Evolutionary conservation across 2,329 filamentous ascomycete genomes (phyloP), one percentile per base, ranked within the genome.

Genomic region (Alternaria longipes): DNA sequence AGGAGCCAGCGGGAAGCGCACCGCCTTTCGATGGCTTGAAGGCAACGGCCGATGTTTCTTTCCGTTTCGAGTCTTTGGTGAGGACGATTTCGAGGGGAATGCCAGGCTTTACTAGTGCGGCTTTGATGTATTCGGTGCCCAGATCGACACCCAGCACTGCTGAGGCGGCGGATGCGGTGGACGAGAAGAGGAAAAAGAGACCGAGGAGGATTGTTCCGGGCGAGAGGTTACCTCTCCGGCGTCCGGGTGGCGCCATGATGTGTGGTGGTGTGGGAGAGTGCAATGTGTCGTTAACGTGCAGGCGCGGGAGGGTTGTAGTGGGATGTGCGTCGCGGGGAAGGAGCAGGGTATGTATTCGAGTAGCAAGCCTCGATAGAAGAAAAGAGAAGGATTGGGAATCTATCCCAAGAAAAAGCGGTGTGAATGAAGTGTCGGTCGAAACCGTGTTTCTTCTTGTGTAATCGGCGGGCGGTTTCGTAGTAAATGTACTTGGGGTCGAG

Each of bases 1-100:
- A 97, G 26, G 78, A 75, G 58, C 74, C 75, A 18, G 83, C 81
- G 64, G 79, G 80, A 54, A 87, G 89, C 60, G 87, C 84, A 56
- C 86, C 87, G 72, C 86, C 83, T 70, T 87, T 87, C n/a, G 88
- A 85, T 38, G 94, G 93, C 82, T 99, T 98, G 83, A 99, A 98
- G 44, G 93, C 91, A 69, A 99, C 89, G 42, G 93, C 94, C 2
- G 94, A 92, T 24, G 87, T 87, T 79, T 99, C 95, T 84, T 99
- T 99, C 75, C 95, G 91, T 80, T 97, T 92, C 30, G 95, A 97
- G 82, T 99, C 95, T 79, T 98, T 99, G 30, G 94, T 97, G 58
- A 97, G 87, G 78, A 99, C 94, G 68, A 99, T 98, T 70, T 99
- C 95, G 77, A 99, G 92, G 11, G 95, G 95, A 54, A 97, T 94